phyloP scores from a whole-genome alignment of 83 land plant genomes.

The Diphasiastrum complanatum region DNA sequence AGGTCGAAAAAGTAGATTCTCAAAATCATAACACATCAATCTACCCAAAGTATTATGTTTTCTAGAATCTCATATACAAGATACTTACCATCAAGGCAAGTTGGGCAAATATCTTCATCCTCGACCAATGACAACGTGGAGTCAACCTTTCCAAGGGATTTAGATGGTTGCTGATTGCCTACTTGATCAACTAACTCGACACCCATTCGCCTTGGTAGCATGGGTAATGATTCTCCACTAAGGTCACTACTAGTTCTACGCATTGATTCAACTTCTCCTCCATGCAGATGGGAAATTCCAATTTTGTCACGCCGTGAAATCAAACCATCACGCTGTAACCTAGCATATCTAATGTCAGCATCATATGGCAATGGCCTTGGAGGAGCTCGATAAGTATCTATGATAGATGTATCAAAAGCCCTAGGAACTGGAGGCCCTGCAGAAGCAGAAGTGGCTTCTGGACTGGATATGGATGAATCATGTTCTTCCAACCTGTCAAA shows the following conservation, averaged over 20 bases:
- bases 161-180: constrained; percentile 29
- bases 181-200: constrained; percentile 37
- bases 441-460: constrained; percentile 15
- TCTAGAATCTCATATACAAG: too few species aligned
- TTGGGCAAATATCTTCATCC: constrained; percentile 83
- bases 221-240: constrained; percentile 32
- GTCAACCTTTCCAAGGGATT: constrained; percentile 29
- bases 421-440: constrained; percentile 23
- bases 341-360: constrained; percentile 55
- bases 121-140: constrained; percentile 46
- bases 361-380: constrained; percentile 76
- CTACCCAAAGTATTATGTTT: too few species aligned
- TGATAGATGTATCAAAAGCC: constrained; percentile 37
- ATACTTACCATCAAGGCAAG: constrained; percentile 77
- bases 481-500: constrained; percentile 25
- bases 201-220: constrained; percentile 43
- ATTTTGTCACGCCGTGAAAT: constrained; percentile 53
- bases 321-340: constrained; percentile 44
- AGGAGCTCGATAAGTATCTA: constrained; percentile 50
- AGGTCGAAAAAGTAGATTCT: too few species aligned
- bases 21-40: too few species aligned
- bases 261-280: constrained; percentile 51
- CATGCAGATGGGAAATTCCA: constrained; percentile 55
- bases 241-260: constrained; percentile 44
- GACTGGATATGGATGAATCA: constrained; percentile 17